Conservation (phyloP, 2,329 filamentous ascomycete genomes). For the Talaromyces sp. region DNA sequence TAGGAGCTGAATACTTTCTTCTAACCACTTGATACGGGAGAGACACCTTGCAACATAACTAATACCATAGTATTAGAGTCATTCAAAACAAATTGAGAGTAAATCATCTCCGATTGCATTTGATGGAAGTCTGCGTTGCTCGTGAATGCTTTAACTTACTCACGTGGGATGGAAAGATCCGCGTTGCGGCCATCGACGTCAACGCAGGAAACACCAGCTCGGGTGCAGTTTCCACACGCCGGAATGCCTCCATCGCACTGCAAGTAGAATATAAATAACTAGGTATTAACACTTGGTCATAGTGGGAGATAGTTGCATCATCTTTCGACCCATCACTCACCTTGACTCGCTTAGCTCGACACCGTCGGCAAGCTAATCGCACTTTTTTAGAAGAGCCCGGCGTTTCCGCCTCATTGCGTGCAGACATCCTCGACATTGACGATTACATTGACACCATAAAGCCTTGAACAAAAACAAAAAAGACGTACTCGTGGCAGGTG, state of each 20-base stretch:
- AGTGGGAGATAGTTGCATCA: background rate
- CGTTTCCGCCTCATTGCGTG: background rate
- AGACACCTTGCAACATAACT: slow-evolving; percentile 20
- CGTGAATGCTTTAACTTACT: slow-evolving; percentile 18
- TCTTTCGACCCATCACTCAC: slow-evolving; percentile 13
- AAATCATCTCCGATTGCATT: too few relatives aligned
- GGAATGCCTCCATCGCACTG: slow-evolving; percentile 36
- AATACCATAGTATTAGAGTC: background rate
- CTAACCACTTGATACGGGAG: slow-evolving; percentile 30
- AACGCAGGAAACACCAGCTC: slow-evolving; percentile 29
- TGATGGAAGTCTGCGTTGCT: background rate
- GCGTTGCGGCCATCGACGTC: slow-evolving; percentile 36
- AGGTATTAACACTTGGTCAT: background rate
- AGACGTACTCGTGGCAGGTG: background rate
- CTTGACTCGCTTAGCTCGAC: slow-evolving; percentile 33
- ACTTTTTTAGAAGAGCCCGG: slow-evolving; percentile 27
- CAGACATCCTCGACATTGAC: background rate
- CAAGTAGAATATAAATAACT: background rate
- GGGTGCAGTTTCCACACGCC: slow-evolving; percentile 33
- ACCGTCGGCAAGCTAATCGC: slow-evolving; percentile 33
- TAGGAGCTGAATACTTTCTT: slow-evolving; percentile 22
- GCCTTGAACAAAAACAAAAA: background rate
- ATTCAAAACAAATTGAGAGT: too few relatives aligned
- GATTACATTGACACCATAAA: background rate
- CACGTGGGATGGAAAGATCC: slow-evolving; percentile 28